A percentile compares a stretch with the other conserved stretches of the same genome.
Evolutionary conservation across 148 eudicot genomes (phyloP).

Genomic region (Diospyros lotus): DNA sequence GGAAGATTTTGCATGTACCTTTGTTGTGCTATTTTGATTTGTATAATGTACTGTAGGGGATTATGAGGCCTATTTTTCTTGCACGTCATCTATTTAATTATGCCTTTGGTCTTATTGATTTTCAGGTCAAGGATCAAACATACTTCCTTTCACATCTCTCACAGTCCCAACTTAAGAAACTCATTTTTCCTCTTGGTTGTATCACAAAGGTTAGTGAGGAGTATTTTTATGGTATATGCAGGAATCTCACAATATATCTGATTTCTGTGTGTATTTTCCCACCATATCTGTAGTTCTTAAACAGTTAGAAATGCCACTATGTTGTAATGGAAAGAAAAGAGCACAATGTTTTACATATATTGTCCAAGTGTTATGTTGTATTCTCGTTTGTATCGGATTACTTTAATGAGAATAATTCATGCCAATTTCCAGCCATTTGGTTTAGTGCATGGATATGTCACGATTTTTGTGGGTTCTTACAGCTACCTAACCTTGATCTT

Average conservation of each 20-base stretch:
- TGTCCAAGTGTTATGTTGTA: not conserved
- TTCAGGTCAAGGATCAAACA: constrained; percentile 97
- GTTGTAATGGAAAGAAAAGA: not conserved
- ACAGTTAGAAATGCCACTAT: not conserved
- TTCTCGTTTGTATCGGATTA: not conserved
- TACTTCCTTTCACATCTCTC: constrained; percentile 95
- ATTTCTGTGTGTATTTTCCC: not conserved
- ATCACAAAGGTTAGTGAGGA: constrained; percentile 60
- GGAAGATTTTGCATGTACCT: not conserved
- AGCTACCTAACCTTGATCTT: no score
- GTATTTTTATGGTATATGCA: not conserved
- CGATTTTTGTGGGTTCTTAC: no score
- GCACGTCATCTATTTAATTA: not conserved
- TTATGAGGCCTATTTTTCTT: not conserved
- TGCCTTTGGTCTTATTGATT: not conserved
- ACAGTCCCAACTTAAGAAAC: constrained; percentile 75
- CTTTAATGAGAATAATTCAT: not conserved
- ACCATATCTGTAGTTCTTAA: not conserved
- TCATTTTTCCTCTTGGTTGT: constrained; percentile 85
- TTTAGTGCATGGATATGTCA: no score
- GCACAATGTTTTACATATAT: not conserved
- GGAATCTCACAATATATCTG: not conserved
- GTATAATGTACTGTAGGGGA: not conserved
- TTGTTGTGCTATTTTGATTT: not conserved
- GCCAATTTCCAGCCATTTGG: not conserved